Percentiles rank a stretch among this genome's conserved stretches.
These are phyloP conservation scores for Prinsepia uniflora DNA, from an alignment of 306 rosid species.

Conservation along the genomic window DNA sequence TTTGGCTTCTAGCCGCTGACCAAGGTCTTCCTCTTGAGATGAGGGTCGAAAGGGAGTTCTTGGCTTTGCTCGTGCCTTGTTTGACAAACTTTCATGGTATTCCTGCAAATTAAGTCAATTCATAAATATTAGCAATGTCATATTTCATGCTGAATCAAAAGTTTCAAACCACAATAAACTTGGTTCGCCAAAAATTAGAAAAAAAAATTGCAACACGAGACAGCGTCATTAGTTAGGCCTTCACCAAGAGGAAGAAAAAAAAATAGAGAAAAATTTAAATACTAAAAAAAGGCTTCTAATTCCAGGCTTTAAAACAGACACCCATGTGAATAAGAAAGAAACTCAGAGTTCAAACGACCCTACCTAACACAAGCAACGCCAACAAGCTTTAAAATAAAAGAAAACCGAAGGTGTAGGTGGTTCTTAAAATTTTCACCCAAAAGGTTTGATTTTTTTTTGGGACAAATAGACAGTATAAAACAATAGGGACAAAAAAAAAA, in stretches of 20 bases:
- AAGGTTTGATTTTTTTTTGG: background rate
- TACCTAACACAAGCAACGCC: constrained; percentile 32
- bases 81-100: constrained; percentile 67
- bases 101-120: constrained; percentile 44
- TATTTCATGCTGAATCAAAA: background rate
- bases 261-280: background rate
- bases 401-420: background rate
- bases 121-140: background rate
- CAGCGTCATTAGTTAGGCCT: background rate
- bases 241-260: too few relatives aligned
- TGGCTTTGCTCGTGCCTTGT: constrained; percentile 83
- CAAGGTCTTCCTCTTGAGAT: constrained; percentile 69
- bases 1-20: constrained; percentile 85
- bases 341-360: constrained; percentile 20
- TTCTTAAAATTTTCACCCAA: background rate
- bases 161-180: background rate
- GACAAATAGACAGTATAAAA: background rate
- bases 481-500: background rate
- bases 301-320: constrained; percentile 1
- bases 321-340: constrained; percentile 25
- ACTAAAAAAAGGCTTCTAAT: background rate
- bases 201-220: background rate
- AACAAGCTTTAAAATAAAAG: constrained; percentile 20
- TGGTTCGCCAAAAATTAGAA: background rate
- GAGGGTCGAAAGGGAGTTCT: constrained; percentile 70